phyloP scores from a whole-genome alignment of 2,329 filamentous ascomycete genomes.

The Didymella arachidicola region DNA sequence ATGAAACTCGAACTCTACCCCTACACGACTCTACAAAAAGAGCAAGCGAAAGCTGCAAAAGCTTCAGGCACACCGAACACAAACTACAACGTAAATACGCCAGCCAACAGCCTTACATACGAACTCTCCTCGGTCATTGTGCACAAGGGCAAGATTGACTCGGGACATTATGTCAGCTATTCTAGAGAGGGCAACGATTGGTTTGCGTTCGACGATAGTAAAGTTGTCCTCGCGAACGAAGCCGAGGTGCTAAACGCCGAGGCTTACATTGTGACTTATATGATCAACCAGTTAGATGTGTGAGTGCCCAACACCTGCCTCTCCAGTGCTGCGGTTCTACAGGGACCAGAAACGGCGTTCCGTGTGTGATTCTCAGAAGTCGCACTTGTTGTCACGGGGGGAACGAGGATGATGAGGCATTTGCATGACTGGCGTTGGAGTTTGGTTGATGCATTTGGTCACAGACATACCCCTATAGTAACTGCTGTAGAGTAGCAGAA shows the following conservation, averaged over 20 bases:
- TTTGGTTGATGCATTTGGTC: not conserved
- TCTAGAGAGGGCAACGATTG: conserved; percentile 84
- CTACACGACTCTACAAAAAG: conserved; percentile 73
- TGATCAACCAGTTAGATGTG: conserved; percentile 45
- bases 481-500: not conserved
- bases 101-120: conserved; percentile 71
- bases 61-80: conserved; percentile 49
- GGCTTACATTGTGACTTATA: conserved; percentile 90
- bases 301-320: conserved; percentile 10
- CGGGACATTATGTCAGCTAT: conserved; percentile 92
- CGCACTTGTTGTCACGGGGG: not conserved
- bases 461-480: not conserved
- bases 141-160: conserved; percentile 91
- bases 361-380: not conserved
- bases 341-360: not conserved
- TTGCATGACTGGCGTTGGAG: not conserved
- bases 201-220: conserved; percentile 96
- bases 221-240: conserved; percentile 82
- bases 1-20: conserved; percentile 88
- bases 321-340: not conserved
- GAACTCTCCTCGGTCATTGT: conserved; percentile 90
- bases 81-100: conserved; percentile 45
- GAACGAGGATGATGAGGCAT: not conserved
- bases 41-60: conserved; percentile 38
- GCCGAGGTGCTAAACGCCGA: conserved; percentile 85